A percentile compares a stretch with the other conserved stretches of the same genome.
Conservation (phyloP, 2,329 filamentous ascomycete species). For the Geosmithia flava region DNA sequence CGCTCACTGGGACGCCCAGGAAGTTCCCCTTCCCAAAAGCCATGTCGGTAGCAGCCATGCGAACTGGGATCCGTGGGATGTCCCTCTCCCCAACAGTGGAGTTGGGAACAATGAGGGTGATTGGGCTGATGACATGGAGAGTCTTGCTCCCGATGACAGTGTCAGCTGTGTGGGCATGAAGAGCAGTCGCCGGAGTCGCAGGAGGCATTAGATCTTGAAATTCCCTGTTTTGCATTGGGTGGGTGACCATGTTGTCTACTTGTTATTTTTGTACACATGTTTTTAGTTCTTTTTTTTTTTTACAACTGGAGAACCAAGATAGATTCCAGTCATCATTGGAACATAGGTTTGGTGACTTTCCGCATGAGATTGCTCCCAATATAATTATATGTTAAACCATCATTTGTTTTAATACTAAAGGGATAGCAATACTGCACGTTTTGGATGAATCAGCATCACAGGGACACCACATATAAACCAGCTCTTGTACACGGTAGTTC, state of each 20-base stretch:
- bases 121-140: constrained; percentile 36
- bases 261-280: not conserved
- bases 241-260: not conserved
- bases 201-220: not conserved
- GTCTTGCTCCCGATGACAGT: constrained; percentile 47
- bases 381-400: too few species aligned
- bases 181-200: constrained; percentile 8
- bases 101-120: constrained; percentile 25
- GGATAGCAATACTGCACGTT: too few species aligned
- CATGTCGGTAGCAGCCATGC: constrained; percentile 9
- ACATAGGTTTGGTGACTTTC: not conserved
- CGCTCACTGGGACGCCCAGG: constrained; percentile 22
- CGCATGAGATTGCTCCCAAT: not conserved
- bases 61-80: constrained; percentile 12
- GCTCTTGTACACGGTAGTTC: too few species aligned
- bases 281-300: not conserved
- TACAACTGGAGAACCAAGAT: not conserved
- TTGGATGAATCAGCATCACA: too few species aligned
- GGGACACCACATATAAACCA: too few species aligned
- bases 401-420: too few species aligned
- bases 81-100: constrained; percentile 27
- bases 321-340: not conserved
- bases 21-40: constrained; percentile 6
- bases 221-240: too few species aligned
- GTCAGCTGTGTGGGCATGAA: constrained; percentile 45